Percentiles rank a stretch among this genome's conserved stretches.
Conservation (phyloP, 2,329 filamentous ascomycete genomes). For the Aplosporella prunicola region DNA sequence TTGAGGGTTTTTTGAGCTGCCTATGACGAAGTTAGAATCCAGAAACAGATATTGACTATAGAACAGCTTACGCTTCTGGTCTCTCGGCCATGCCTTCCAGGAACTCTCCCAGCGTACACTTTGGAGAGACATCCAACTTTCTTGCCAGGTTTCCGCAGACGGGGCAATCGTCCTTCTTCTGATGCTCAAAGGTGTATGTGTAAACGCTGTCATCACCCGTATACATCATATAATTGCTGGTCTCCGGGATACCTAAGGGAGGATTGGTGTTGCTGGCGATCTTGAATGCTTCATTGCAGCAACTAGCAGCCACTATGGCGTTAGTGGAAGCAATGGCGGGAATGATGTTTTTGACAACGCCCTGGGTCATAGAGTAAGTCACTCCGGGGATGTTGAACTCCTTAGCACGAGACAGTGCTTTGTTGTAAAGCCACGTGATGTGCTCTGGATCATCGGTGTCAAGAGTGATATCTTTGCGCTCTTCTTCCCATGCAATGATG, state of each 20-base stretch:
- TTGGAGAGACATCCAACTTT: conserved; percentile 60
- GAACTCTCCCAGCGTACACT: conserved; percentile 69
- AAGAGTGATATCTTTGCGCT: conserved; percentile 61
- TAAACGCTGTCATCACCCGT: conserved; percentile 93
- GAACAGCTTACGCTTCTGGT: conserved; percentile 55
- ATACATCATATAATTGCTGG: conserved; percentile 92
- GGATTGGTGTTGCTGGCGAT: conserved; percentile 77
- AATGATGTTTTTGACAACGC: conserved; percentile 98
- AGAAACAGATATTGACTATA: neutral
- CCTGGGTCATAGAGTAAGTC: conserved; percentile 91
- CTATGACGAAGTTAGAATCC: conserved; percentile 17
- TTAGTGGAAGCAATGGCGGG: conserved; percentile 97
- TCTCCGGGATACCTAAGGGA: conserved; percentile 65
- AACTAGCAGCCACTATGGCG: conserved; percentile 88
- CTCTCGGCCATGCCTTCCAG: conserved; percentile 73
- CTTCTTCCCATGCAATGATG: conserved; percentile 87
- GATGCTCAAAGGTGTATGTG: conserved; percentile 92
- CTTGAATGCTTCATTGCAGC: conserved; percentile 96
- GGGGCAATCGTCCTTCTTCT: conserved; percentile 89
- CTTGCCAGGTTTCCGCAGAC: conserved; percentile 82
- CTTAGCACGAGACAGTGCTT: conserved; percentile 67
- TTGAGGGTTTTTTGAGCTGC: conserved; percentile 86
- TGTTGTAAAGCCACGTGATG: conserved; percentile 91
- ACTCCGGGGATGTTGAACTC: conserved; percentile 90
- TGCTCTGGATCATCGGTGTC: conserved; percentile 96